Percentiles rank a stretch among this genome's conserved stretches.
Evolutionary conservation across 805 yeast species (phyloP).

Genomic region (Barnettozyma vustinii): DNA sequence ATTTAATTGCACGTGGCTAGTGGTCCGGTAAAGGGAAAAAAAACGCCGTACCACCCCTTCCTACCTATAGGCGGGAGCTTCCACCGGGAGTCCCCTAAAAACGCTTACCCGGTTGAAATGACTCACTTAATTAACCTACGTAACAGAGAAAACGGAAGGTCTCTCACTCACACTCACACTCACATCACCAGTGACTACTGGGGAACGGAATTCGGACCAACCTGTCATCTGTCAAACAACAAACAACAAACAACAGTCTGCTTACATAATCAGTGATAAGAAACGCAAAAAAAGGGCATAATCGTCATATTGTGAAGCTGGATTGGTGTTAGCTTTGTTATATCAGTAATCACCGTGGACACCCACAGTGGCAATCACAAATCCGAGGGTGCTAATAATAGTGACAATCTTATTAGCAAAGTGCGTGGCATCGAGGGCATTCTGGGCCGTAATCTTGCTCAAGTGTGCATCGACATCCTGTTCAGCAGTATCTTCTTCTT

Average conservation of each 20-base stretch:
- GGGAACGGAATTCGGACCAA: not conserved
- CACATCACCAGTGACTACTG: too few relatives aligned
- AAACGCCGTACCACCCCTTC: too few relatives aligned
- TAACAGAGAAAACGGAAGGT: too few relatives aligned
- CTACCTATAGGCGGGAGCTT: too few relatives aligned
- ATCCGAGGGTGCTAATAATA: slow-evolving; percentile 39
- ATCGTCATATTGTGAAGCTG: not conserved
- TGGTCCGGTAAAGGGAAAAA: too few relatives aligned
- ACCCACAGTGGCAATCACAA: slow-evolving; percentile 48
- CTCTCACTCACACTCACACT: too few relatives aligned
- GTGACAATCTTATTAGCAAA: slow-evolving; percentile 37
- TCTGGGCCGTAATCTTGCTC: slow-evolving; percentile 31
- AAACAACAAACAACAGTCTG: not conserved
- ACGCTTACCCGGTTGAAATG: not conserved
- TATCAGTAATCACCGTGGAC: slow-evolving; percentile 45
- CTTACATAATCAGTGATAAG: not conserved
- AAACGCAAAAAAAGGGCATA: not conserved
- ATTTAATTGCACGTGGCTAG: too few relatives aligned
- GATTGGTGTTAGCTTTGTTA: not conserved
- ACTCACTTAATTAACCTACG: not conserved
- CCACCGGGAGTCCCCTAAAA: too few relatives aligned
- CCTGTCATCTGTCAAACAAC: not conserved
- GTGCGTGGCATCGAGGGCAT: slow-evolving; percentile 30
- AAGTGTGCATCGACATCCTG: slow-evolving; percentile 40
- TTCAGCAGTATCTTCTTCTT: slow-evolving; percentile 26